phyloP scores from a whole-genome alignment of 2,329 filamentous ascomycete species.

The Colletotrichum sp. region DNA sequence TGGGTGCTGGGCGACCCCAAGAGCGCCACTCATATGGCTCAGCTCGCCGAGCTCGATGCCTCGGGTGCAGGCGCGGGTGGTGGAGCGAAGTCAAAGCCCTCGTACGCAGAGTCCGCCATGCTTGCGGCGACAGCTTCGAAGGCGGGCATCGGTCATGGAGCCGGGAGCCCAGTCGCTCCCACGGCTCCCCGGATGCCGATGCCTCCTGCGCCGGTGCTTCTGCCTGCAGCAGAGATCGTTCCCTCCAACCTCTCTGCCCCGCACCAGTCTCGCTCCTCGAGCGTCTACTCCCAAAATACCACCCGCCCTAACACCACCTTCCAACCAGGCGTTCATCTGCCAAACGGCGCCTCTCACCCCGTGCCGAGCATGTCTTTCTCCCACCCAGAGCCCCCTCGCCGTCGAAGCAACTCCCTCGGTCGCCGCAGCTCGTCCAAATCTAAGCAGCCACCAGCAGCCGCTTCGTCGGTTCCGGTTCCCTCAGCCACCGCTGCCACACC shows the following conservation, averaged over 20 bases:
- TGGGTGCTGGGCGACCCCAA: conserved; percentile 53
- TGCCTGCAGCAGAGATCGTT: conserved; percentile 34
- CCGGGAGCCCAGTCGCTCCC: conserved; percentile 14
- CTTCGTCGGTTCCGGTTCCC: neutral
- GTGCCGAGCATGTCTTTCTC: conserved; percentile 26
- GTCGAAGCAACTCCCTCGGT: conserved; percentile 18
- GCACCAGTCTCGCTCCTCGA: conserved; percentile 33
- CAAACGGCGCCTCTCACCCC: conserved; percentile 22
- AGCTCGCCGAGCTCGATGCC: conserved; percentile 29
- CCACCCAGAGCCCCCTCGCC: conserved; percentile 20
- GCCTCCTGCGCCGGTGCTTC: conserved; percentile 11
- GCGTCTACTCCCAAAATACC: conserved; percentile 40
- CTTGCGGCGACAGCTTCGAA: conserved; percentile 22
- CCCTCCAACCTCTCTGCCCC: conserved; percentile 18
- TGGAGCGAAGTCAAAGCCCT: conserved; percentile 11
- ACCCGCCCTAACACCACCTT: conserved; percentile 21
- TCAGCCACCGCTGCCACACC: neutral
- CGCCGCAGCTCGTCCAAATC: conserved; percentile 7
- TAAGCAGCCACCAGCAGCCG: conserved; percentile 13
- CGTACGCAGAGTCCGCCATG: conserved; percentile 17
- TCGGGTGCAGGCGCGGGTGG: conserved; percentile 20
- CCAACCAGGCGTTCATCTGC: conserved; percentile 16
- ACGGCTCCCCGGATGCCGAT: conserved; percentile 2
- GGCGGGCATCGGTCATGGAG: conserved; percentile 22
- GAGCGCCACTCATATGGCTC: conserved; percentile 24